phyloP scores from a whole-genome alignment of 805 yeast genomes.

The Ogataea siamensis region DNA sequence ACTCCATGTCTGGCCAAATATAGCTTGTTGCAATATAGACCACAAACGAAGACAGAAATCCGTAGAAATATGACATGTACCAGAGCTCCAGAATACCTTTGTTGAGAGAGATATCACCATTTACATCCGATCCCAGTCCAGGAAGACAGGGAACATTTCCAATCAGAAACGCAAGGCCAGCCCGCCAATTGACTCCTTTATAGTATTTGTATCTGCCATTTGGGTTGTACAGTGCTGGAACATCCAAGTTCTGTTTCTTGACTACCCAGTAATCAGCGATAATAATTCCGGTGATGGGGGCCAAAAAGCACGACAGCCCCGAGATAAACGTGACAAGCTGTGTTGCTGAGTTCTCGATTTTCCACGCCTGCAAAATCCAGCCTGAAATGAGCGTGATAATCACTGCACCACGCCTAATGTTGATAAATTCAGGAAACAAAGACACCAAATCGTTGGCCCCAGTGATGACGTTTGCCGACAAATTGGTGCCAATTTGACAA shows the following conservation, averaged over 20 bases:
- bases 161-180: conserved; percentile 36
- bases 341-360: conserved; percentile 36
- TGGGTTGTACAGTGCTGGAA: conserved; percentile 34
- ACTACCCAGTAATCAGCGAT: conserved; percentile 40
- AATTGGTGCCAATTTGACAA: conserved; percentile 41
- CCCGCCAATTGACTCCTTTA: conserved; percentile 46
- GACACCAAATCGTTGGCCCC: conserved; percentile 59
- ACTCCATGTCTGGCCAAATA: conserved; percentile 17
- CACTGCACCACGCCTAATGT: conserved; percentile 54
- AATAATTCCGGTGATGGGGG: conserved; percentile 40
- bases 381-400: conserved; percentile 34
- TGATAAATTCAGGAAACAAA: conserved; percentile 55
- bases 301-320: conserved; percentile 38
- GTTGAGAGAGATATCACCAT: conserved; percentile 23
- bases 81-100: conserved; percentile 28
- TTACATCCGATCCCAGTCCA: conserved; percentile 36
- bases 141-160: conserved; percentile 42
- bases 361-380: conserved; percentile 43
- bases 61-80: conserved; percentile 33
- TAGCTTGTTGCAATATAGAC: conserved; percentile 26
- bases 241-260: conserved; percentile 37
- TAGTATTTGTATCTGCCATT: conserved; percentile 40
- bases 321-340: conserved; percentile 38
- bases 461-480: conserved; percentile 59
- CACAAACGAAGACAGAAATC: conserved; percentile 29